Base-by-base conservation (phyloP, 179 eudicot genomes). In the Gypsophila paniculata region DNA sequence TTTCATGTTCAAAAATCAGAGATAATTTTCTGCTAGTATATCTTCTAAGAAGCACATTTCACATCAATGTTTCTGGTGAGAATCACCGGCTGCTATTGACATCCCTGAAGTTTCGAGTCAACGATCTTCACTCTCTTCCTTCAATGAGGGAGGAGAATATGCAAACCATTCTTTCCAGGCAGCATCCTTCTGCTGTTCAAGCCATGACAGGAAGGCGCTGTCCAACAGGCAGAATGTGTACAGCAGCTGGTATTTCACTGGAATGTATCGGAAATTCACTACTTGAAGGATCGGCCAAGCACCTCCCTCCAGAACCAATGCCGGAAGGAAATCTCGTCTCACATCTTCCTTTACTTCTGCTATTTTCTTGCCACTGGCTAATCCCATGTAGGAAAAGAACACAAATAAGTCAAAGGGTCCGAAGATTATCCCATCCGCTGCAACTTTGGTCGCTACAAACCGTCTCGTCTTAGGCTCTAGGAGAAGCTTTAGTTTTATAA, bases 111-210 rank as follows among this genome's bases (percentile, higher is more conserved):
- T 42, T 42, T 18, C 11, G 10, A 48, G 70, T 48, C 65, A 70
- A 65, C 72, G 21, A 36, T 64, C 68, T 61, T 51, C 79, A 15
- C 75, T 34, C 53, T 80, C 75, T 68, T 68, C 52, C 70, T 82
- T 61, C 7, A 29, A 70, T n/a, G 78, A 58, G 44, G 46, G 67
- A 32, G 67, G 19, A 52, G 75, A 58, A 68, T 58, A 74, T 0
- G 60, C 12, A 25, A 82, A 68, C 76, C 78, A 77, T 15, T 81
- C 76, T 72, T 78, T 81, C 82, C 84, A 84, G 1, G 79, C 48
- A 2, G 81, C 86, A 74, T 84, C 86, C 38, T 77, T 65, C 60
- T 84, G 85, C 59, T 84, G 87, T 74, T 79, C 85, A 57, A 84
- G 70, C 85, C 87, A 81, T 3, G 87, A 81, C 75, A 84, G 59